Conservation (phyloP, 176 grass and related monocot genomes). For the Triticum urartu region DNA sequence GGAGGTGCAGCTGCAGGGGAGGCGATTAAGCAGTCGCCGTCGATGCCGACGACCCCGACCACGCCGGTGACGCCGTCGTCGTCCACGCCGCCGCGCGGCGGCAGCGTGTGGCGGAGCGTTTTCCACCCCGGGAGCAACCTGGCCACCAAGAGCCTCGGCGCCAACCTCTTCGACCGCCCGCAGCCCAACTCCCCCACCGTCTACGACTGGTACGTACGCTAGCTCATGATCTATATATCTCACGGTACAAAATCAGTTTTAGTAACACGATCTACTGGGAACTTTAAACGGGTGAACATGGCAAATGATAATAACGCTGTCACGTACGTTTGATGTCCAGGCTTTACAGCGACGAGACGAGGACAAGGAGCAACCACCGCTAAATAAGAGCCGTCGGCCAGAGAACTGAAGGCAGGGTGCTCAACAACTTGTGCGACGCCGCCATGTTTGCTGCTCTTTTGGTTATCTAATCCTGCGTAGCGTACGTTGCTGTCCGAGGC, state of each 20-base stretch:
- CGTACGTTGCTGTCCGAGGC: slow-evolving; percentile 14
- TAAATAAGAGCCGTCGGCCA: slow-evolving; percentile 18
- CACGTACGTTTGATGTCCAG: slow-evolving; percentile 27
- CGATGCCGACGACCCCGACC: slow-evolving; percentile 65
- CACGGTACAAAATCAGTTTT: not conserved
- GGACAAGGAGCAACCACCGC: slow-evolving; percentile 83
- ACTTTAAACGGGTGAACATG: not conserved
- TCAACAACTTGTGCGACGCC: not conserved
- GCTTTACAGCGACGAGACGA: slow-evolving; percentile 89
- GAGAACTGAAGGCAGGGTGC: not conserved
- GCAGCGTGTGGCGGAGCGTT: slow-evolving; percentile 92
- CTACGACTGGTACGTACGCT: slow-evolving; percentile 85
- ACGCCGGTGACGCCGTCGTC: slow-evolving; percentile 68
- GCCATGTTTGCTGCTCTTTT: slow-evolving; percentile 33
- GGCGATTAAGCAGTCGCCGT: slow-evolving; percentile 28
- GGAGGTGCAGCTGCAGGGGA: slow-evolving; percentile 27
- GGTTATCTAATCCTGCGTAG: slow-evolving; percentile 27
- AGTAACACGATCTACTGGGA: not conserved
- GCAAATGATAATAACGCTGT: not conserved
- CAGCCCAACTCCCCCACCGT: slow-evolving; percentile 87
- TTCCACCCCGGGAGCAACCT: slow-evolving; percentile 98
- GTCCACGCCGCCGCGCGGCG: slow-evolving; percentile 33
- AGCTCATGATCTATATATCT: too few relatives aligned
- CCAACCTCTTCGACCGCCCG: slow-evolving; percentile 82
- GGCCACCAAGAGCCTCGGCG: slow-evolving; percentile 65